Evolutionary conservation across 768 basidiomycete species (phyloP).

Genomic region (Macrocybe gigantea): DNA sequence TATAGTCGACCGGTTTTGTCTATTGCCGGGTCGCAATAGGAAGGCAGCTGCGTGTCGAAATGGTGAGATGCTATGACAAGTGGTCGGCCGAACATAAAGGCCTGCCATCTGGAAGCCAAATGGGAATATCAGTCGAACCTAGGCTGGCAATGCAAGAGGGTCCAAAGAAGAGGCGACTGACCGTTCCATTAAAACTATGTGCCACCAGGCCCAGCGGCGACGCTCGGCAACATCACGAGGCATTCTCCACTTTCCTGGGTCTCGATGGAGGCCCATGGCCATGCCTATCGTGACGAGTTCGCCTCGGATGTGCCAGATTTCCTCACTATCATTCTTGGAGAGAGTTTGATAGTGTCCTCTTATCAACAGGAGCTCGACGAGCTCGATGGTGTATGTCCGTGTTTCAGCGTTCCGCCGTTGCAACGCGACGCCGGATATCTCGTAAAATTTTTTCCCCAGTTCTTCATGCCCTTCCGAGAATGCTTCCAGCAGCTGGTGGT

Average conservation of each 20-base stretch:
- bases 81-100: constrained; percentile 82
- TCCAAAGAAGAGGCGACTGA: constrained; percentile 21
- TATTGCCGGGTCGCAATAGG: constrained; percentile 55
- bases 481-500: constrained; percentile 54
- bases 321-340: constrained; percentile 71
- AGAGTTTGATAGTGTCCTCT: constrained; percentile 69
- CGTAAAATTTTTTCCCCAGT: constrained; percentile 61
- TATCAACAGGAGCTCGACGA: constrained; percentile 69
- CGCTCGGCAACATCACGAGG: constrained; percentile 66
- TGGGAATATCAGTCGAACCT: constrained; percentile 7
- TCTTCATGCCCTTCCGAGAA: constrained; percentile 51
- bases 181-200: constrained; percentile 78
- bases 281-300: constrained; percentile 70
- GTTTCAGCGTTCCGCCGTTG: constrained; percentile 57
- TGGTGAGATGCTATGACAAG: constrained; percentile 72
- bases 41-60: constrained; percentile 77
- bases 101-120: constrained; percentile 61
- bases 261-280: constrained; percentile 83
- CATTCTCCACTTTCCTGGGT: constrained; percentile 77
- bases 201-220: constrained; percentile 89
- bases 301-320: constrained; percentile 72
- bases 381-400: constrained; percentile 60
- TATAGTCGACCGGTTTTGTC: constrained; percentile 64
- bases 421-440: constrained; percentile 59
- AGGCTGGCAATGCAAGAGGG: constrained; percentile 4